Evolutionary conservation across 805 yeast genomes (phyloP), one percentile per base, ranked within the genome.

Genomic region (Candida nitratophila): DNA sequence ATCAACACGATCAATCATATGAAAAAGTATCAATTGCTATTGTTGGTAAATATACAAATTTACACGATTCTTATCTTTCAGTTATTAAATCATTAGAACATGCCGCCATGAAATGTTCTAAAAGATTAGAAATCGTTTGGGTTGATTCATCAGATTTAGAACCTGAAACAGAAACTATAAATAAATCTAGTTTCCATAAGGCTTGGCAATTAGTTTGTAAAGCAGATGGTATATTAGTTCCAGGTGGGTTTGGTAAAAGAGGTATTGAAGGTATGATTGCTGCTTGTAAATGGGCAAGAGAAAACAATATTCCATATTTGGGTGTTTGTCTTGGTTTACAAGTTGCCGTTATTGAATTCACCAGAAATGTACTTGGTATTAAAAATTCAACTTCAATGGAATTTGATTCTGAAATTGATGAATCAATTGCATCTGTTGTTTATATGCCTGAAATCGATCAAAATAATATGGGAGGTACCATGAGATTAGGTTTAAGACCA

Each of bases 371-470:
- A 29, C 67, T 90, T 49, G 89, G 89, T 37, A 63, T 77, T 50
- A 64, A 72, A 46, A 75, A 74, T 43, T 83, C 95, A 42, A 82
- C 82, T 40, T 87, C 96, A 24, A 80, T 82, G 67, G 98, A 91
- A 70, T 86, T 91, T 59, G 78, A 77, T 51, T 76, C 81, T 21
- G 70, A 73, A n/a, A 59, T 77, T 42, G 68, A 74, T 35, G 85
- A 83, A 44, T 77, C 76, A 5, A 74, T 76, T 44, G 83, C 88
- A 17, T 78, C 88, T 42, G 95, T 93, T 47, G 86, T 93, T 40
- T 93, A 88, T 72, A 93, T 93, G 99, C 99, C 99, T 37, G 99
- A 93, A 67, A 89, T 91, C 50, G 96, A 89, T 68, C 91, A 89
- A 71, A 81, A 85, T 55, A 88, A 87, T 64, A 76, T 93, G 73